Evolutionary conservation across 2,329 filamentous ascomycete genomes (phyloP).

Genomic region (Helotiales sp.): DNA sequence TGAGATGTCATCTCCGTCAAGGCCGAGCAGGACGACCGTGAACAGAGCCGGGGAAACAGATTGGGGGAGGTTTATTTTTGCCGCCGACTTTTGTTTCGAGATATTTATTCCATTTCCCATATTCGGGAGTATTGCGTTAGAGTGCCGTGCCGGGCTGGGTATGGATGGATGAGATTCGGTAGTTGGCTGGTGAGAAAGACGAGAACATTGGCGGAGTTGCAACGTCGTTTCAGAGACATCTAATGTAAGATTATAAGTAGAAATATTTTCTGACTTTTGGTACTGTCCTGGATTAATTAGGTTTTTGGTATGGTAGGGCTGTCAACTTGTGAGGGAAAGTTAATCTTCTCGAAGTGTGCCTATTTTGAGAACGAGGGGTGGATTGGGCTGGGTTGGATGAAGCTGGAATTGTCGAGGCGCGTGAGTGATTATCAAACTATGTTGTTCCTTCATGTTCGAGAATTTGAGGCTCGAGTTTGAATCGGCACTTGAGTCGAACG

Average conservation of each 20-base stretch:
- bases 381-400: background rate
- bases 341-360: background rate
- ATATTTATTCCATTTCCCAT: background rate
- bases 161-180: background rate
- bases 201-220: constrained; percentile 12
- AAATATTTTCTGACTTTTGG: too few relatives aligned
- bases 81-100: background rate
- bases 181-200: background rate
- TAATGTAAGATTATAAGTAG: background rate
- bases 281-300: too few relatives aligned
- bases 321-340: background rate
- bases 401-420: background rate
- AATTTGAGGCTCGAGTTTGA: background rate
- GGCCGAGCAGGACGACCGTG: background rate
- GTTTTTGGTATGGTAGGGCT: too few relatives aligned
- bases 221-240: background rate
- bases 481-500: background rate
- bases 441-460: background rate
- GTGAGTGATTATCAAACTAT: background rate
- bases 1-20: too few relatives aligned
- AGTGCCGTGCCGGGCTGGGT: constrained; percentile 1
- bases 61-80: background rate
- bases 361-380: background rate
- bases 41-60: background rate
- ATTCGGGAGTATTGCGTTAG: background rate